Percentiles rank a stretch among this genome's conserved stretches.
Conservation (phyloP, 176 grass and related monocot genomes). For the Ensete glaucum region DNA sequence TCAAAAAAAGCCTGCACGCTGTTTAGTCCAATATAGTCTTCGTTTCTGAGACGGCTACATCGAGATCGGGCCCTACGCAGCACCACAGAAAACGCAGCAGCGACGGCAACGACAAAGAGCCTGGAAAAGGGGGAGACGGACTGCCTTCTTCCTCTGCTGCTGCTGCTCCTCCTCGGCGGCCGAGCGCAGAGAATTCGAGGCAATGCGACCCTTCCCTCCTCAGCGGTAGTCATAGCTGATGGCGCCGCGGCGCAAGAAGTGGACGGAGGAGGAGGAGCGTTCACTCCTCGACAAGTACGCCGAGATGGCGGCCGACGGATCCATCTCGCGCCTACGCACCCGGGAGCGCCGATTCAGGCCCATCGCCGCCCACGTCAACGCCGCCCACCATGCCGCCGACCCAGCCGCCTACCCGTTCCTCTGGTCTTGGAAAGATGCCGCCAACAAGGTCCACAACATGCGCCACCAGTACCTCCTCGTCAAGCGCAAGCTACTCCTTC, state of each 20-base stretch:
- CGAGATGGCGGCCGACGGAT: slow-evolving; percentile 13
- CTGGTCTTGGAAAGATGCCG: slow-evolving; percentile 23
- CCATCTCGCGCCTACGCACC: slow-evolving; percentile 8
- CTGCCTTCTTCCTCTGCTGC: not conserved
- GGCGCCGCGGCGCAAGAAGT: slow-evolving; percentile 19
- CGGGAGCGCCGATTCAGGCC: slow-evolving; percentile 7
- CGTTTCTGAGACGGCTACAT: not conserved
- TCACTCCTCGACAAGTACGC: slow-evolving; percentile 18
- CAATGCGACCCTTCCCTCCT: not conserved
- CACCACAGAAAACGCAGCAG: not conserved
- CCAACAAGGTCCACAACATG: slow-evolving; percentile 23
- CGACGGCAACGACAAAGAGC: no score
- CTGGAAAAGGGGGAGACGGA: no score
- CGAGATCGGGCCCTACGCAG: not conserved
- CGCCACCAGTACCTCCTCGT: slow-evolving; percentile 23
- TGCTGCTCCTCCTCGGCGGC: not conserved
- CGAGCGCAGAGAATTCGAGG: not conserved
- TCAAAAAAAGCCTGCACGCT: no score
- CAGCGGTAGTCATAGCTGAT: not conserved
- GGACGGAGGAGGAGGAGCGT: slow-evolving; percentile 27
- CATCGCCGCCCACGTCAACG: slow-evolving; percentile 22
- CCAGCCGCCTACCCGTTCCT: slow-evolving; percentile 3
- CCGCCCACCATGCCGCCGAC: slow-evolving; percentile 5
- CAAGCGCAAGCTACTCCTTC: slow-evolving; percentile 10
- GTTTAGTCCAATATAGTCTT: no score